Evolutionary conservation across 2,329 filamentous ascomycete species (phyloP).

Genomic region (Lizonia empirigonia): DNA sequence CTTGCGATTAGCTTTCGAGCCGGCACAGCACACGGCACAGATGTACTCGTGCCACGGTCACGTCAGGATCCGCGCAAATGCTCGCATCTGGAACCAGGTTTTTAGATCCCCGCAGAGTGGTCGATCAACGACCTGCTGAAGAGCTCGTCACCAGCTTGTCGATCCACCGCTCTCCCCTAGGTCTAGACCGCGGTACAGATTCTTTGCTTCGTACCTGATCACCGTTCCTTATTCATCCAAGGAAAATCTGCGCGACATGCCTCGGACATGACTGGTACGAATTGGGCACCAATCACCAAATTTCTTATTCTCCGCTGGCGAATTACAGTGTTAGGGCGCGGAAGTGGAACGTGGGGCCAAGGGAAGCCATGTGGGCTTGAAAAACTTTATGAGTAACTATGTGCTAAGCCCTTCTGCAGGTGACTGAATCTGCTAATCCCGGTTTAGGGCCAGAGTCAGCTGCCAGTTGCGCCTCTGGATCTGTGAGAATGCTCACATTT

Average conservation of each 20-base stretch:
- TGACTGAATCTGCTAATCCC: neutral
- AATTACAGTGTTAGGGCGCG: neutral
- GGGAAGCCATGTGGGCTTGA: conserved; percentile 1
- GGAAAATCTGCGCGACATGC: conserved; percentile 4
- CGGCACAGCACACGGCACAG: neutral
- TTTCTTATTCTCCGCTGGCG: neutral
- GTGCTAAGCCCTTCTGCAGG: neutral
- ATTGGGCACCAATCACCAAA: neutral
- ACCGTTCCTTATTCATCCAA: neutral
- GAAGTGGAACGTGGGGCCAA: conserved; percentile 16
- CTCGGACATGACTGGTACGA: neutral
- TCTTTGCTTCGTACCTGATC: neutral
- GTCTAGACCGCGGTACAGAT: neutral
- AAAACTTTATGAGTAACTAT: conserved; percentile 10
- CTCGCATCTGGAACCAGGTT: neutral
- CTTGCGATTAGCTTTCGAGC: neutral
- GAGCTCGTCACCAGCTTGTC: neutral
- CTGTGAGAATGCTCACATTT: too few relatives aligned
- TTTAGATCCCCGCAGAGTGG: neutral
- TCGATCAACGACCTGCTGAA: neutral
- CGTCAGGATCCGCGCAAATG: neutral
- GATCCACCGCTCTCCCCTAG: neutral
- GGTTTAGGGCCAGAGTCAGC: neutral
- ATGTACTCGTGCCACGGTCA: neutral
- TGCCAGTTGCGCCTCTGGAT: neutral